Evolutionary conservation across 139 green algal species (phyloP).

Genomic region (Chlamydomonas sphaeroides): DNA sequence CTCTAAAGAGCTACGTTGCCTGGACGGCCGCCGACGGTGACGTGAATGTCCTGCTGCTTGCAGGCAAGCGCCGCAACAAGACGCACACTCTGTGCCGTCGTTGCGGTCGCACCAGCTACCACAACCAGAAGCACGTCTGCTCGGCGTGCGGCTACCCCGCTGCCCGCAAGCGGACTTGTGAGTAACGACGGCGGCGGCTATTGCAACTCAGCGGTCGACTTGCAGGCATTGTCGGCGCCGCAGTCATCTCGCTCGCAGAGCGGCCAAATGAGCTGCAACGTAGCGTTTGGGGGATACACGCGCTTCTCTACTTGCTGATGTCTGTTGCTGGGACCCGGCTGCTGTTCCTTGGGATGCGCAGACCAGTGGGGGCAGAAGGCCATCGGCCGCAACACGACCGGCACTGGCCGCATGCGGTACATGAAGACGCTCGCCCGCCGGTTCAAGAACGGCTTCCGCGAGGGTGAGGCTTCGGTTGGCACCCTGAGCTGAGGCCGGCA

Average conservation of each 20-base stretch:
- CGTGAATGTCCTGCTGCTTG: not conserved
- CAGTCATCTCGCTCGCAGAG: slow-evolving; percentile 17
- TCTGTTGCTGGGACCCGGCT: not conserved
- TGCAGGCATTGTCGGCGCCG: slow-evolving; percentile 10
- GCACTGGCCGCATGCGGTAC: slow-evolving; percentile 95
- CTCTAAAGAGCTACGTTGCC: too few species aligned
- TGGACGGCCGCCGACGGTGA: too few species aligned
- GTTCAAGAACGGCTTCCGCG: slow-evolving; percentile 96
- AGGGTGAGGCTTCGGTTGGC: slow-evolving; percentile 84
- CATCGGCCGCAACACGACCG: slow-evolving; percentile 98
- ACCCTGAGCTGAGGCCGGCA: too few species aligned
- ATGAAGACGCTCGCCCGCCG: slow-evolving; percentile 90
- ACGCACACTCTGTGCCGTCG: slow-evolving; percentile 93
- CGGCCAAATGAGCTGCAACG: too few species aligned
- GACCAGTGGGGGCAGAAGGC: slow-evolving; percentile 98
- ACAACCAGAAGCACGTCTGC: slow-evolving; percentile 95
- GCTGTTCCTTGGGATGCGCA: slow-evolving; percentile 57
- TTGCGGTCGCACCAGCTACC: slow-evolving; percentile 85
- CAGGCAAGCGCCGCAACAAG: slow-evolving; percentile 96
- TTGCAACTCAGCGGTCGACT: not conserved
- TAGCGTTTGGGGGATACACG: too few species aligned
- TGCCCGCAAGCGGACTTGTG: slow-evolving; percentile 93
- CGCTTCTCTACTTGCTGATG: too few species aligned
- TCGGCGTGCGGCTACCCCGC: slow-evolving; percentile 93
- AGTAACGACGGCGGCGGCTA: slow-evolving; percentile 51